Evolutionary conservation across 108 stramenopile species (phyloP).

Genomic region (Licmophora abbreviata): DNA sequence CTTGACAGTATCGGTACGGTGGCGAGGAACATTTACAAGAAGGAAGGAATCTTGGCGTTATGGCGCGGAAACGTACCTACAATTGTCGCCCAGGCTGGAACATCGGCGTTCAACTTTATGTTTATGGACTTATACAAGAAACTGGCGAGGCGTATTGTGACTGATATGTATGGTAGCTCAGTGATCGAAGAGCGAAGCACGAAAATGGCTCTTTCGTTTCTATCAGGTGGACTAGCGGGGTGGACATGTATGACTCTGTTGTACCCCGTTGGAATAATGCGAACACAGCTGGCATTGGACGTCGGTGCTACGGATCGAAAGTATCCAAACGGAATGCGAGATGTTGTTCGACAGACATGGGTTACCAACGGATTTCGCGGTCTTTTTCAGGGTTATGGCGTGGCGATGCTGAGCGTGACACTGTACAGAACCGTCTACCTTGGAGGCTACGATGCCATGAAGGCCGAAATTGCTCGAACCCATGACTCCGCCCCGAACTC

Average conservation of each 20-base stretch:
- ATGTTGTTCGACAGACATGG: slow-evolving; percentile 60
- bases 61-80: slow-evolving; percentile 84
- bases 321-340: slow-evolving; percentile 65
- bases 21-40: slow-evolving; percentile 40
- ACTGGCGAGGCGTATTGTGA: slow-evolving; percentile 1
- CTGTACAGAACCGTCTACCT: slow-evolving; percentile 91
- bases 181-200: too few relatives aligned
- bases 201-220: slow-evolving; percentile 48
- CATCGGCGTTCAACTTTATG: slow-evolving; percentile 72
- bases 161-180: too few relatives aligned
- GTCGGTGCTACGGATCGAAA: slow-evolving; percentile 30
- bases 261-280: slow-evolving; percentile 94
- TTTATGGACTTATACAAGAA: slow-evolving; percentile 77
- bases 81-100: slow-evolving; percentile 65
- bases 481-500: background rate
- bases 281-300: slow-evolving; percentile 96
- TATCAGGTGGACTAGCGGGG: slow-evolving; percentile 94
- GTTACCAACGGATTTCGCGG: slow-evolving; percentile 82
- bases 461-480: slow-evolving; percentile 36
- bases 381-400: slow-evolving; percentile 96
- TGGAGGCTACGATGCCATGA: slow-evolving; percentile 94
- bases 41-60: slow-evolving; percentile 60
- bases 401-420: slow-evolving; percentile 88
- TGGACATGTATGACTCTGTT: slow-evolving; percentile 89
- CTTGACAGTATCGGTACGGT: slow-evolving; percentile 39